phyloP scores from a whole-genome alignment of 2,329 filamentous ascomycete genomes.

The Colletotrichum sp. region DNA sequence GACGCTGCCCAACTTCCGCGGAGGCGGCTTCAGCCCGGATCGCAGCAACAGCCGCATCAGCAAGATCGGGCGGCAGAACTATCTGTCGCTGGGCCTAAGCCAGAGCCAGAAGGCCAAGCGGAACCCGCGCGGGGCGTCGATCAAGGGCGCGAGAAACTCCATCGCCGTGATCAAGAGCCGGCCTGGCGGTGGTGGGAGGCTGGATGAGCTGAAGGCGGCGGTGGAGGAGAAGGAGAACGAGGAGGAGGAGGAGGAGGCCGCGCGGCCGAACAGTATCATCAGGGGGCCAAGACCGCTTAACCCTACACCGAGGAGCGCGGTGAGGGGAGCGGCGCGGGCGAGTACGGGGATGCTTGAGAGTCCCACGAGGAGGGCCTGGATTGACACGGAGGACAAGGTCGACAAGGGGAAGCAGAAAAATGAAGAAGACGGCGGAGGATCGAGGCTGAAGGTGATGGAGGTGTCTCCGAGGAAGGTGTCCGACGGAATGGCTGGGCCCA shows the following conservation, averaged over 20 bases:
- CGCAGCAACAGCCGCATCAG: conserved; percentile 33
- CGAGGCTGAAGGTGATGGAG: conserved; percentile 48
- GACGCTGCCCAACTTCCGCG: conserved; percentile 41
- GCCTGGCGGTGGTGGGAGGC: neutral
- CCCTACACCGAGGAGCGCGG: neutral
- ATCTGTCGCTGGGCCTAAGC: conserved; percentile 37
- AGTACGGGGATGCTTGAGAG: neutral
- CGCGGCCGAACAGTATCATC: neutral
- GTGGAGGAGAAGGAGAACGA: conserved; percentile 20
- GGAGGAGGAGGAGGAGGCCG: neutral
- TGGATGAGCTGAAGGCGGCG: neutral
- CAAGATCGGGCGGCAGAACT: conserved; percentile 46
- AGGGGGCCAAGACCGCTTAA: neutral
- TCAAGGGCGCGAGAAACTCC: conserved; percentile 1
- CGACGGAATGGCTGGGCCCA: conserved; percentile 29
- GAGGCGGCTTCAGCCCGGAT: conserved; percentile 42
- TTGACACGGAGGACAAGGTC: neutral
- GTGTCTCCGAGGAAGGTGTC: conserved; percentile 47
- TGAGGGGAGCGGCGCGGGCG: neutral
- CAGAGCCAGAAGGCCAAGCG: conserved; percentile 23
- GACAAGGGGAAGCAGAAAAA: conserved; percentile 11
- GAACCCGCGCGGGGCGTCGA: neutral
- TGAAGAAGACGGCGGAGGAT: conserved; percentile 33
- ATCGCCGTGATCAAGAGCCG: conserved; percentile 1
- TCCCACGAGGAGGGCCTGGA: neutral